Evolutionary conservation across 345 rosid species (phyloP), one percentile per base, ranked within the genome.

Genomic region (Hibiscus syriacus): DNA sequence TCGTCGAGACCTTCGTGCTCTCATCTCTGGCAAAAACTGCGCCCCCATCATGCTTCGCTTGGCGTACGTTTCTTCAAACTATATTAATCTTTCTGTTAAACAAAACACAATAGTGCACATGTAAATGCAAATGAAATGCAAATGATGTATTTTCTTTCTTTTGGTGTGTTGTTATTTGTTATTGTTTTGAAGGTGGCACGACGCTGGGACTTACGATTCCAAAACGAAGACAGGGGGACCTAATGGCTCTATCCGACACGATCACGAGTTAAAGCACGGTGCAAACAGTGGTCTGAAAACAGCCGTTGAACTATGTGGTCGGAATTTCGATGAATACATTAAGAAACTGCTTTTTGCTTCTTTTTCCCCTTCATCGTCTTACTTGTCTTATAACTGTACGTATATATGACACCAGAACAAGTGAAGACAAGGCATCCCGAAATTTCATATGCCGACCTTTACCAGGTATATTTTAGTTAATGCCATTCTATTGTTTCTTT

Each of bases 1-100:
- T 79, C 96, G 93, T 49, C 76, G 96, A 38, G 82, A 80, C 64
- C 97, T 92, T 70, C 85, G 98, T 5, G 85, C 82, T 76, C 90
- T 92, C 69, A 88, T 92, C 74, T 83, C 78, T 56, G 75, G 74
- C 75, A 81, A 69, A 48, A 79, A 70, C 61, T 90, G 96, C 55
- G 89, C 97, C 93, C 97, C 62, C 61, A 70, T 92, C 68, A 84
- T 92, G 90, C 98, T 92, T 56, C 97, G 97, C 78, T 84, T 92
- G 43, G 93, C 96, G 97, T 92, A 90, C 72, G n/a, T 48, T 20
- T 38, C 13, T 20, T 20, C 26, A 52, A 52, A 55, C 32, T 12
- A n/a, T 5, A 16, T 16, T 50, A 49, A 12, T 36, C 2, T 22
- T 17, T 38, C 4, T 14, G 11, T 25, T 30, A 8, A 8, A 12